These are phyloP conservation scores for Ceriops decandra DNA, from an alignment of 345 rosid genomes.

Conservation along the genomic window DNA sequence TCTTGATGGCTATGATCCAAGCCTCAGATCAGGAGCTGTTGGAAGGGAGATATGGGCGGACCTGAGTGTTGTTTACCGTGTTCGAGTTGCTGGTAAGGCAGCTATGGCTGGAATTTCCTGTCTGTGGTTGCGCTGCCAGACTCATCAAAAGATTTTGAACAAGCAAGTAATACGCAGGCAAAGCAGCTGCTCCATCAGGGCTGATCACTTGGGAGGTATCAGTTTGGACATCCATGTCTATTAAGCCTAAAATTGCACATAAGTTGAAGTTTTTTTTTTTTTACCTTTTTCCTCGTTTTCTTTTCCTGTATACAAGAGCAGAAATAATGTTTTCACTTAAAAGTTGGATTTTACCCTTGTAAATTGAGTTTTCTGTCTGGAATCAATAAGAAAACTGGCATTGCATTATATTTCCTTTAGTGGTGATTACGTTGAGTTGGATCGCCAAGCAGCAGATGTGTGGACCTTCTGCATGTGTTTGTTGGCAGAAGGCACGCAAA, in stretches of 20 bases:
- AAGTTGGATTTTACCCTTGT: slow-evolving; percentile 16
- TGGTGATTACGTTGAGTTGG: neutral
- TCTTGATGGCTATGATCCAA: slow-evolving; percentile 64
- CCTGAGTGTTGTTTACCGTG: slow-evolving; percentile 60
- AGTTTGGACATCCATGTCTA: slow-evolving; percentile 80
- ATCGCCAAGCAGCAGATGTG: neutral
- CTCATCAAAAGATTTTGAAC: slow-evolving; percentile 50
- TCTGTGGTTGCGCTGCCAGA: slow-evolving; percentile 56
- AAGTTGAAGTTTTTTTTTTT: slow-evolving; percentile 5
- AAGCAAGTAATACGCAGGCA: slow-evolving; percentile 31
- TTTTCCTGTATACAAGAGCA: slow-evolving; percentile 11
- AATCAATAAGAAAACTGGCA: neutral
- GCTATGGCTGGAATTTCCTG: slow-evolving; percentile 75
- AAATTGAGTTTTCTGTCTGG: slow-evolving; percentile 20
- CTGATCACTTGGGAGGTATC: slow-evolving; percentile 53
- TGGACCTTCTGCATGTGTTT: no score
- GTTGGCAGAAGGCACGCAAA: no score
- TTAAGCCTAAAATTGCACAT: slow-evolving; percentile 30
- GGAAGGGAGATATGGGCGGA: slow-evolving; percentile 59
- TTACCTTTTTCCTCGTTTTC: neutral
- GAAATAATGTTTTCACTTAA: slow-evolving; percentile 24
- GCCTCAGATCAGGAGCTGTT: slow-evolving; percentile 24
- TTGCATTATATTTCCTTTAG: neutral
- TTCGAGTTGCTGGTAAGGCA: slow-evolving; percentile 55
- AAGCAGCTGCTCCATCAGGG: slow-evolving; percentile 34